Base-by-base conservation (phyloP, 352 stramenopile genomes). In the Pythium rishiriense region DNA sequence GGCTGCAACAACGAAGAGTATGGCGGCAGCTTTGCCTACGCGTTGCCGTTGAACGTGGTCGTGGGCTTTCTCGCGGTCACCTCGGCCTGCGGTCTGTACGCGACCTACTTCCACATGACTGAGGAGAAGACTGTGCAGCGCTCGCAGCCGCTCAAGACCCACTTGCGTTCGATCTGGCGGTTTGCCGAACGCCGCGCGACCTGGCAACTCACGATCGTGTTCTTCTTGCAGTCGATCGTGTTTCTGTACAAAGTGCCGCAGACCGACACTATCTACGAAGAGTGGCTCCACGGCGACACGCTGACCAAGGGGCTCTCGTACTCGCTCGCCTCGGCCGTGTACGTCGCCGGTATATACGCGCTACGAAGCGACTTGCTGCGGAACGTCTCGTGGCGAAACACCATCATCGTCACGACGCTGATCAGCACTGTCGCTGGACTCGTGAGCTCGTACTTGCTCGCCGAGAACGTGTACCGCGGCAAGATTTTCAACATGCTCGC, bases 1-100 rank as follows among this genome's bases (percentile, higher is more conserved):
- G 45, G 48, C 19, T 49, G 51, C 29, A 63, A 62, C 52, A 62
- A 46, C 53, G 9, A 24, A 14, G 52, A 67, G 4, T 71, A 60
- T 25, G 58, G 58, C 28, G 57, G 64, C 26, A 50, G 4, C 22
- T 71, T 71, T 33, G 50, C 31, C 6, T 25, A 53, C 33, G 42
- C 58, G 6, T 12, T 71, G 31, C 43, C 64, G 5, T 24, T 65
- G 11, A 29, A 33, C 4, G 33, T 45, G 10, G 22, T 67, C 26
- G 68, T 60, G 29, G 52, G 15, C 11, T 37, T 43, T 9, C 22
- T 25, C 4, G 28, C 54, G 10, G 8, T 64, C 4, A 11, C 64
- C 35, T 47, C 45, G 22, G 9, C 58, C 14, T 19, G 14, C 0
- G 53, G 50, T 11, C 4, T 62, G 3, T 12, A 39, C 19, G 35